Evolutionary conservation across 2,329 filamentous ascomycete species (phyloP).

Genomic region (Fusarium haematococcum): DNA sequence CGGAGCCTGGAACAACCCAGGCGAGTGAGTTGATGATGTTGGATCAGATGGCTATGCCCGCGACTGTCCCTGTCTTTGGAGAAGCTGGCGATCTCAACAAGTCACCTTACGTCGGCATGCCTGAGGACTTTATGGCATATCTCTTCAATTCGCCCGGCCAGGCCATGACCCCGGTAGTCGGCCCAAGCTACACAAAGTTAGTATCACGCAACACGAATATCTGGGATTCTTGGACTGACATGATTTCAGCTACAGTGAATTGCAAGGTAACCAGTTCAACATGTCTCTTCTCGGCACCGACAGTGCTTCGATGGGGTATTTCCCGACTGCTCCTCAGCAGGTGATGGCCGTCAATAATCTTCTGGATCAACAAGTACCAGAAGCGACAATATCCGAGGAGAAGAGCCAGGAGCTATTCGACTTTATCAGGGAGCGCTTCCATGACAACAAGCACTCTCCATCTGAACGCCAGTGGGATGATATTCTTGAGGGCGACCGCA

Average conservation of each 20-base stretch:
- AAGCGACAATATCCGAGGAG: conserved; percentile 85
- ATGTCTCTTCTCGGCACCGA: conserved; percentile 63
- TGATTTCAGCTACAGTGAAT: conserved; percentile 62
- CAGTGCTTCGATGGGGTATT: conserved; percentile 63
- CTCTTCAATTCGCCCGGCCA: conserved; percentile 72
- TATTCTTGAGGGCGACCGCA: conserved; percentile 82
- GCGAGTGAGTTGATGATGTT: conserved; percentile 68
- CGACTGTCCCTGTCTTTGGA: conserved; percentile 88
- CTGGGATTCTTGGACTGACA: conserved; percentile 39
- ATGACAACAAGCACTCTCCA: conserved; percentile 81
- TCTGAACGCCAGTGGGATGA: conserved; percentile 80
- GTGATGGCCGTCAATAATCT: conserved; percentile 92
- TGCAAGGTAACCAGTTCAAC: conserved; percentile 55
- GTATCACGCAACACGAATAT: conserved; percentile 37
- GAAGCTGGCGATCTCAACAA: conserved; percentile 82
- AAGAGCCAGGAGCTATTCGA: conserved; percentile 88
- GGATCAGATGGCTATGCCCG: conserved; percentile 72
- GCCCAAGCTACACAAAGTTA: conserved; percentile 59
- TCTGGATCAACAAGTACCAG: conserved; percentile 82
- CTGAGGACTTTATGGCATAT: conserved; percentile 88
- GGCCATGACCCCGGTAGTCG: conserved; percentile 59
- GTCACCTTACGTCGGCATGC: conserved; percentile 85
- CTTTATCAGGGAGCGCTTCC: conserved; percentile 83
- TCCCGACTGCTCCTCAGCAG: conserved; percentile 74
- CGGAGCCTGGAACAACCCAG: conserved; percentile 58